Percentiles rank a stretch among this genome's conserved stretches.
Conservation (phyloP, 306 rosid genomes). For the Prunus padus region DNA sequence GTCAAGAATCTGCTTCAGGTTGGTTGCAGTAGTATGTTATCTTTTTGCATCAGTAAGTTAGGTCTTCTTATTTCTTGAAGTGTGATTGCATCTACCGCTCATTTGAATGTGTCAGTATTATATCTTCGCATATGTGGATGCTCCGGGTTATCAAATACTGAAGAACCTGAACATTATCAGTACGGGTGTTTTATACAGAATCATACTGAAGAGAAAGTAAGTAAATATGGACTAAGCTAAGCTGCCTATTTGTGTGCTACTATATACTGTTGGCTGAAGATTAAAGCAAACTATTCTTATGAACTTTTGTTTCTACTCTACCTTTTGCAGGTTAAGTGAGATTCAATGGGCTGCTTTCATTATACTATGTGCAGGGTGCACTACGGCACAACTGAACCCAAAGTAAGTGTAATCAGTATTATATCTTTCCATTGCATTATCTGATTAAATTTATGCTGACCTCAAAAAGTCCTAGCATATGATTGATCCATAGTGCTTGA, state of each 20-base stretch:
- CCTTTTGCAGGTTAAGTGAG: slow-evolving; percentile 80
- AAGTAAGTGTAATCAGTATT: slow-evolving; percentile 50
- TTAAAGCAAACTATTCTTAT: not conserved
- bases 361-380: slow-evolving; percentile 89
- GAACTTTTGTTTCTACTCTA: slow-evolving; percentile 22
- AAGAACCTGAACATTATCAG: slow-evolving; percentile 90
- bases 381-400: slow-evolving; percentile 86
- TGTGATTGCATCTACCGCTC: slow-evolving; percentile 28
- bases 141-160: slow-evolving; percentile 95
- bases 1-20: slow-evolving; percentile 97
- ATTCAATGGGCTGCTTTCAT: slow-evolving; percentile 98
- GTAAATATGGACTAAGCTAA: slow-evolving; percentile 5
- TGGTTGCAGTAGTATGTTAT: slow-evolving; percentile 27
- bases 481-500: not conserved
- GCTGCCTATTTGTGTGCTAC: not conserved
- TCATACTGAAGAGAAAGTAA: slow-evolving; percentile 83
- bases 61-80: slow-evolving; percentile 18
- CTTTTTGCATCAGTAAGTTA: not conserved
- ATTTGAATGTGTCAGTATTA: slow-evolving; percentile 67
- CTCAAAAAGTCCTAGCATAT: not conserved
- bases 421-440: slow-evolving; percentile 18
- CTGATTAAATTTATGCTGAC: not conserved
- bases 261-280: not conserved
- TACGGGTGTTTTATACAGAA: slow-evolving; percentile 87
- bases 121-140: slow-evolving; percentile 93